These are phyloP conservation scores for Pseudogymnoascus sp. DNA, from an alignment of 2,329 filamentous ascomycete species.

Conservation along the genomic window DNA sequence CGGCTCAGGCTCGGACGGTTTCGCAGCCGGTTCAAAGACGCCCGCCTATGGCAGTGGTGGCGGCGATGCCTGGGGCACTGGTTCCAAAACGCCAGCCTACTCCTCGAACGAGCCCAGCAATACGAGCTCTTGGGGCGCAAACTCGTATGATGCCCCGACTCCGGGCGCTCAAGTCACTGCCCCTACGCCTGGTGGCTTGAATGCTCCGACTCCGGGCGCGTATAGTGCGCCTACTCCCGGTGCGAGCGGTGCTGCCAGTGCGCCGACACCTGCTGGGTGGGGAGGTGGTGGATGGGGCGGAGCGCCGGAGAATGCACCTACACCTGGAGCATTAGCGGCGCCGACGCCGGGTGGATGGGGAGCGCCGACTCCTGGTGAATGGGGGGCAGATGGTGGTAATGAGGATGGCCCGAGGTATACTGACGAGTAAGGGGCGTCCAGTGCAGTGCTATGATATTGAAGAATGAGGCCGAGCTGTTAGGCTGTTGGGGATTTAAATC, in stretches of 20 bases:
- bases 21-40: conserved; percentile 66
- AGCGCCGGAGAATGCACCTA: conserved; percentile 55
- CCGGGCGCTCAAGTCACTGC: conserved; percentile 52
- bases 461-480: not conserved
- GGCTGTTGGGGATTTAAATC: not conserved
- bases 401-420: conserved; percentile 38
- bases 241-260: conserved; percentile 44
- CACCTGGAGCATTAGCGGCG: conserved; percentile 59
- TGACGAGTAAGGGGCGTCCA: conserved; percentile 15
- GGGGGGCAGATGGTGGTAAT: conserved; percentile 24
- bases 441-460: not conserved
- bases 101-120: conserved; percentile 63
- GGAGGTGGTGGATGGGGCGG: conserved; percentile 21
- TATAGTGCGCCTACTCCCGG: conserved; percentile 65
- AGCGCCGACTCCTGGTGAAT: conserved; percentile 56
- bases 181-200: conserved; percentile 54
- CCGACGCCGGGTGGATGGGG: conserved; percentile 56
- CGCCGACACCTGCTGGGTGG: conserved; percentile 21
- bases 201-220: conserved; percentile 65
- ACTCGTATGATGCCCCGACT: conserved; percentile 62
- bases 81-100: conserved; percentile 61
- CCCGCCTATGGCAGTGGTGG: conserved; percentile 62
- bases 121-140: conserved; percentile 36
- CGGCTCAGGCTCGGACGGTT: conserved; percentile 41
- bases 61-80: conserved; percentile 46